A percentile compares a stretch with the other conserved stretches of the same genome.
These are phyloP conservation scores for Lachnum nothofagi DNA, from an alignment of 2,329 filamentous ascomycete species.

Conservation along the genomic window DNA sequence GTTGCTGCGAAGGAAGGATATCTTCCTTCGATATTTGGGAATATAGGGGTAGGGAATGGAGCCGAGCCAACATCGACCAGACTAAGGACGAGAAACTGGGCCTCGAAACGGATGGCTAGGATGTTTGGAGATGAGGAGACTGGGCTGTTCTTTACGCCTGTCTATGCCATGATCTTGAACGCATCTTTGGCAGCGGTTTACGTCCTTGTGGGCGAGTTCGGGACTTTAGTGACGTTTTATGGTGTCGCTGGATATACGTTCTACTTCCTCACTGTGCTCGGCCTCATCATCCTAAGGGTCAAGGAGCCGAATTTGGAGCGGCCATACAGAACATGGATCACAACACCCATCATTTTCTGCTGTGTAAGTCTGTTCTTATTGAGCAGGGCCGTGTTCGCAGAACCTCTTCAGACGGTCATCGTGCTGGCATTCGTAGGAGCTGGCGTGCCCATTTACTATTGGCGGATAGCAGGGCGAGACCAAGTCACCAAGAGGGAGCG, in stretches of 20 bases:
- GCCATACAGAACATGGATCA: conserved; percentile 94
- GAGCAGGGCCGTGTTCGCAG: conserved; percentile 80
- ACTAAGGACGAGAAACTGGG: conserved; percentile 49
- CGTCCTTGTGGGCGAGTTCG: conserved; percentile 82
- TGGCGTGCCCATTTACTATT: conserved; percentile 85
- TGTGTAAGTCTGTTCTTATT: conserved; percentile 93
- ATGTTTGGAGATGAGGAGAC: conserved; percentile 70
- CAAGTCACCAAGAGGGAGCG: conserved; percentile 43
- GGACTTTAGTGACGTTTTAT: conserved; percentile 91
- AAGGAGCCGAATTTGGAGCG: conserved; percentile 81
- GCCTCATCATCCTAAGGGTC: conserved; percentile 84
- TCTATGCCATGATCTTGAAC: conserved; percentile 85
- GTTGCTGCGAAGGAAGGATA: conserved; percentile 94
- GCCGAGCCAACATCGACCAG: conserved; percentile 39
- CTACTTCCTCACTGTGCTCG: conserved; percentile 92
- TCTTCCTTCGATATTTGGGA: conserved; percentile 76
- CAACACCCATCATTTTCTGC: conserved; percentile 95
- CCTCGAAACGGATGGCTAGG: conserved; percentile 53
- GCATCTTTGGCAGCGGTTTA: conserved; percentile 67
- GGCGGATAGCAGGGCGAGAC: conserved; percentile 67
- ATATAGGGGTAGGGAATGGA: conserved; percentile 62
- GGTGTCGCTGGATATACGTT: conserved; percentile 96
- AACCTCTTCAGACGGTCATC: conserved; percentile 82
- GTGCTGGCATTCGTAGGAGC: conserved; percentile 80
- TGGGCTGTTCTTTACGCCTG: conserved; percentile 87